phyloP scores from a whole-genome alignment of 1,284 basidiomycete genomes.

The Sanguinoderma infundibulare region DNA sequence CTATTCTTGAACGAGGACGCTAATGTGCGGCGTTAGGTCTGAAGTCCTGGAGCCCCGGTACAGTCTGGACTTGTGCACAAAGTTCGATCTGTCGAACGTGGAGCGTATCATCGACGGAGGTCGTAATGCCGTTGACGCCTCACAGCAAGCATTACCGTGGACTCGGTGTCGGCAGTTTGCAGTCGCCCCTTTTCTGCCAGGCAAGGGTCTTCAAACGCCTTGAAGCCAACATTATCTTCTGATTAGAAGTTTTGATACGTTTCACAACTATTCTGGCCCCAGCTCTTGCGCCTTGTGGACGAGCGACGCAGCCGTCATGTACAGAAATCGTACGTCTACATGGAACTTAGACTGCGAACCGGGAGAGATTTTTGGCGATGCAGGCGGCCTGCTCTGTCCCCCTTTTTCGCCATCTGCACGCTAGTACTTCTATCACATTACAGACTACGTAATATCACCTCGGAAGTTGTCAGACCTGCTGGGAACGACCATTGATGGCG shows the following conservation, averaged over 20 bases:
- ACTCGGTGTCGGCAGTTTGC: not conserved
- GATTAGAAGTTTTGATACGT: not conserved
- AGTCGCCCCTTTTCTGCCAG: not conserved
- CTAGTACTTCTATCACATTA: too few species aligned
- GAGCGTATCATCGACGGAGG: not conserved
- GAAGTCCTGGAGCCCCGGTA: not conserved
- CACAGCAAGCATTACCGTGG: not conserved
- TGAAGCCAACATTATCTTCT: not conserved
- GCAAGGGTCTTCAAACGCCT: not conserved
- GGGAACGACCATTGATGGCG: too few species aligned
- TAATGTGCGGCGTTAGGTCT: not conserved
- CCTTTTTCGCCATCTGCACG: too few species aligned
- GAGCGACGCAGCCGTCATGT: too few species aligned
- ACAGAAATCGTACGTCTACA: too few species aligned
- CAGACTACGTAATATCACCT: too few species aligned
- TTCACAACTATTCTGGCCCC: too few species aligned
- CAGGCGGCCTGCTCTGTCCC: too few species aligned
- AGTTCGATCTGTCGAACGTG: not conserved
- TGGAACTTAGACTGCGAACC: too few species aligned
- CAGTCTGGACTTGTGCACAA: not conserved
- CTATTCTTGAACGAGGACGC: not conserved
- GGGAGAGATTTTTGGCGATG: too few species aligned
- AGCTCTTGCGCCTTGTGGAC: too few species aligned
- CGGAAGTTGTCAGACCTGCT: too few species aligned
- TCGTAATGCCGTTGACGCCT: not conserved